Base-by-base conservation (phyloP, 768 basidiomycete genomes). In the Naganishia kalamii region DNA sequence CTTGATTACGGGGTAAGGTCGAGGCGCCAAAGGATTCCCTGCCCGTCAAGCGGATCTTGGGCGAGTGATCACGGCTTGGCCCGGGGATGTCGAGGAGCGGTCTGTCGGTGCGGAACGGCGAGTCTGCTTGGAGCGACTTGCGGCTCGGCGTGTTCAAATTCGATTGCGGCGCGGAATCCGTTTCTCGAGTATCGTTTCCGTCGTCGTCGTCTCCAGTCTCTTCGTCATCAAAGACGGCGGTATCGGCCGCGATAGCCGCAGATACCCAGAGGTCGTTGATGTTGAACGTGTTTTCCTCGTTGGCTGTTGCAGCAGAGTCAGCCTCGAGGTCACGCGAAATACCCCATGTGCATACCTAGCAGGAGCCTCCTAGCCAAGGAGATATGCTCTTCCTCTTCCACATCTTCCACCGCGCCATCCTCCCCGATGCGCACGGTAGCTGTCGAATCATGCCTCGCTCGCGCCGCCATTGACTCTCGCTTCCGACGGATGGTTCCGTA, bases 241-340 rank as follows among this genome's bases (percentile, higher is more conserved):
- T 88, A 73, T 94, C 92, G 32, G 87, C 90, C 66, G 94, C 96
- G 80, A 94, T 90, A 6, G 94, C 96, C 21, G 93, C 89, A 4
- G 92, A 91, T 59, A 98, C 90, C 96, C 96, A 99, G 23, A 99
- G 81, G 78, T 97, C 94, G 25, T 92, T 90, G 72, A 99, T 89
- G 70, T 88, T 91, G 63, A 90, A 93, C 4, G 92, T 92, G 13
- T 90, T 88, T 70, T 91, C 89, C 78, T 96, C 92, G 77, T 96
- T 96, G 21, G 94, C 94, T 75, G 71, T 51, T 2, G 32, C 19
- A 40, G 44, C 57, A 21, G 27, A 29, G 4, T 52, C 21, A 52
- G 32, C 6, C 8, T 17, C 37, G 37, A 40, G 37, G 17, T 40
- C 32, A 19, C 30, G 33, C 32, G 32, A 32, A 21, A 4, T n/a